Percentiles rank a stretch among this genome's conserved stretches.
Conservation (phyloP, 129 eudicot species). For the Helianthus tuberosus region DNA sequence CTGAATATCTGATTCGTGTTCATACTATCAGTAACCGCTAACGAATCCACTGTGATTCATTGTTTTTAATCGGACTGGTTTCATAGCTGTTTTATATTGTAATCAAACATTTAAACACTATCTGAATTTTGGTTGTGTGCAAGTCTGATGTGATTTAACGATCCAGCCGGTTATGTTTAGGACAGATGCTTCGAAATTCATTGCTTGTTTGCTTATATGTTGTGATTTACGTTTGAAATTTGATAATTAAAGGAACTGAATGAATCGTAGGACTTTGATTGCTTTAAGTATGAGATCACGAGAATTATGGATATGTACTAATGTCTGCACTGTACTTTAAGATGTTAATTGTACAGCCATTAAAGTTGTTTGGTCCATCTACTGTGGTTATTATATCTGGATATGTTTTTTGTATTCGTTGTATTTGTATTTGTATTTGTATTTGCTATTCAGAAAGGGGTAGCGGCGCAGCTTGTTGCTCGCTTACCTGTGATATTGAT, state of each 20-base stretch:
- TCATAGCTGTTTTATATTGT: neutral
- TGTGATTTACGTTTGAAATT: neutral
- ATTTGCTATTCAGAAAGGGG: too few species aligned
- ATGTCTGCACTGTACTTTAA: neutral
- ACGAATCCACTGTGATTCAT: neutral
- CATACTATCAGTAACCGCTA: neutral
- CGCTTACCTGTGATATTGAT: too few species aligned
- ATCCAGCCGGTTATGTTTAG: neutral
- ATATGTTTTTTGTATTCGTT: constrained; percentile 7
- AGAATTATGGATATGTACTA: too few species aligned
- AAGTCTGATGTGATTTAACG: neutral
- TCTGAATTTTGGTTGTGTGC: neutral
- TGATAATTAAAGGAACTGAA: neutral
- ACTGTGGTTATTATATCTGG: constrained; percentile 10
- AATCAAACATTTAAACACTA: too few species aligned
- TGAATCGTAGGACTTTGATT: neutral
- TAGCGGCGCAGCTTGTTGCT: too few species aligned
- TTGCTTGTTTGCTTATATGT: neutral
- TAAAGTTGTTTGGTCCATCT: neutral
- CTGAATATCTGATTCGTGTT: constrained; percentile 28
- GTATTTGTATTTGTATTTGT: neutral
- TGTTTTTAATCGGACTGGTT: neutral
- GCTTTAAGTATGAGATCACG: neutral
- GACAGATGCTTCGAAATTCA: neutral
- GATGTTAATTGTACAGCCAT: constrained; percentile 2